These are phyloP conservation scores for Oryza meyeriana DNA, from an alignment of 176 grass and related monocot species.

Conservation along the genomic window DNA sequence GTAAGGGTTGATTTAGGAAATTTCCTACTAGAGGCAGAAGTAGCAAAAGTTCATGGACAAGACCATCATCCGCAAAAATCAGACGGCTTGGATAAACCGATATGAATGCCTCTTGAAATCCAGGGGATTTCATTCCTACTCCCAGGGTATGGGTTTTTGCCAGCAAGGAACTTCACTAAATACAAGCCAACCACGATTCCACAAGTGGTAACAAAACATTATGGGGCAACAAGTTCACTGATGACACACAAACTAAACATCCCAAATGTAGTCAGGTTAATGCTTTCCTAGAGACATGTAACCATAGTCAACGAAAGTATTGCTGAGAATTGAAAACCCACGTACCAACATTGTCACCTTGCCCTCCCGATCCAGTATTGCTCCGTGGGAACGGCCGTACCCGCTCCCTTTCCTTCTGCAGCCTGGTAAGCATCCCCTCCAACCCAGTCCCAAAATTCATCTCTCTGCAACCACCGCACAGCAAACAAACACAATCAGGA, in stretches of 20 bases:
- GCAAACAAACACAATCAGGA: background rate
- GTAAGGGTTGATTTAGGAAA: background rate
- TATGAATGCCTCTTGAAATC: background rate
- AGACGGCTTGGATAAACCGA: background rate
- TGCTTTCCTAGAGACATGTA: background rate
- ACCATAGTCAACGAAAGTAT: background rate
- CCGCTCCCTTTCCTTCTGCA: slow-evolving; percentile 48
- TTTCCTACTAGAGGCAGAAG: background rate
- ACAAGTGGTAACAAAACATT: background rate
- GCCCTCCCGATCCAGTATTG: background rate
- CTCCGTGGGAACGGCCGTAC: background rate
- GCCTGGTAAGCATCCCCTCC: slow-evolving; percentile 49
- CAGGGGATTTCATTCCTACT: background rate
- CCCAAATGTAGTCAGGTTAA: background rate
- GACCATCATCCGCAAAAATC: background rate
- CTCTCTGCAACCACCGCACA: slow-evolving; percentile 15
- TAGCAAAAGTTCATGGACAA: background rate
- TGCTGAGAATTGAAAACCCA: background rate
- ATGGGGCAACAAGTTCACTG: background rate
- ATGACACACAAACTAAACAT: background rate
- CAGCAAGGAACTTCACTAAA: background rate
- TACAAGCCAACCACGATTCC: background rate
- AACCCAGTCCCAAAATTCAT: slow-evolving; percentile 6
- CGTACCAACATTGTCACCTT: slow-evolving; percentile 28
- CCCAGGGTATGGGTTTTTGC: background rate